Percentiles rank a stretch among this genome's conserved stretches.
phyloP scores from a whole-genome alignment of 1,284 basidiomycete species.

The Meira nashicola region DNA sequence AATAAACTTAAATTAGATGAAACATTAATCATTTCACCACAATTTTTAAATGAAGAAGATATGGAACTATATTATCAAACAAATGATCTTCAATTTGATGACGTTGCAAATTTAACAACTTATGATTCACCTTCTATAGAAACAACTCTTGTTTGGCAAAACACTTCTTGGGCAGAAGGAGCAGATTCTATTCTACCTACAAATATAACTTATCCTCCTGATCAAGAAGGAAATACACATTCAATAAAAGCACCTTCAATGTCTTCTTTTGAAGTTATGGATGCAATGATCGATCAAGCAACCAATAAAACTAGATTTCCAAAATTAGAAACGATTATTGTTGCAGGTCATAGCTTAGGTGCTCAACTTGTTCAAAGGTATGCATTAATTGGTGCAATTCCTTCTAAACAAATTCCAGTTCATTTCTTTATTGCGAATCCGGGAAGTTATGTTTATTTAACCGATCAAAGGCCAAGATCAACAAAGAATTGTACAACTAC shows the following conservation, averaged over 20 bases:
- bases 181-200: conserved; percentile 13
- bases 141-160: conserved; percentile 24
- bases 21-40: conserved; percentile 34
- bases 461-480: conserved; percentile 18
- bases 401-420: conserved; percentile 23
- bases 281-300: conserved; percentile 22
- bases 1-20: conserved; percentile 19
- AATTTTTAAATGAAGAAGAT: conserved; percentile 33
- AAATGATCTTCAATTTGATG: neutral
- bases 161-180: conserved; percentile 26
- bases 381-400: conserved; percentile 29
- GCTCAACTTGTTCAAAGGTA: conserved; percentile 35
- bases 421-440: conserved; percentile 41
- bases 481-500: conserved; percentile 19
- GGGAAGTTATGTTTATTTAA: conserved; percentile 30
- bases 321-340: conserved; percentile 30
- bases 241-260: neutral
- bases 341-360: conserved; percentile 23
- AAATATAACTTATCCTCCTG: neutral
- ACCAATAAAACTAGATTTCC: conserved; percentile 27
- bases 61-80: conserved; percentile 11
- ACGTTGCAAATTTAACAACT: conserved; percentile 9
- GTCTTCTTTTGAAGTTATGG: conserved; percentile 22
- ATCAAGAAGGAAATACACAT: conserved; percentile 1
- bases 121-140: conserved; percentile 12